Percentiles rank a stretch among this genome's conserved stretches.
Conservation (phyloP, 306 rosid genomes). For the Bauhinia variegata region DNA sequence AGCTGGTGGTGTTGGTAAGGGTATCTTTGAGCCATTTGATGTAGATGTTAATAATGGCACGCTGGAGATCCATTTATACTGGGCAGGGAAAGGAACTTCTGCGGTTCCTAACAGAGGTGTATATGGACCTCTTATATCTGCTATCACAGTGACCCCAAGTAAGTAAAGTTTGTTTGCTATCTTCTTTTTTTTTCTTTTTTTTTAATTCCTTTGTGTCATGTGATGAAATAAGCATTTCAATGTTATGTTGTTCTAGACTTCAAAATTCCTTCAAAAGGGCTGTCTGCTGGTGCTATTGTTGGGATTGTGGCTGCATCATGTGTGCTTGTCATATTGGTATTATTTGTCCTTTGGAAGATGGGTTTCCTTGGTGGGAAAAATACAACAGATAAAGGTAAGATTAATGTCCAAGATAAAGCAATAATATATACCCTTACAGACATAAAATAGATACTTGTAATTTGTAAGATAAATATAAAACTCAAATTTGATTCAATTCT, state of each 20-base stretch:
- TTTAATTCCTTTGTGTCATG: slow-evolving; percentile 5
- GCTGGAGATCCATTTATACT: slow-evolving; percentile 69
- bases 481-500: background rate
- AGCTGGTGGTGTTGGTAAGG: slow-evolving; percentile 70
- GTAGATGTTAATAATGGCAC: slow-evolving; percentile 57
- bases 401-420: slow-evolving; percentile 18
- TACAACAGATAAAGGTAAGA: slow-evolving; percentile 57
- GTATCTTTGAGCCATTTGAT: slow-evolving; percentile 38
- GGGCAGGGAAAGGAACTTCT: slow-evolving; percentile 83
- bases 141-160: slow-evolving; percentile 73
- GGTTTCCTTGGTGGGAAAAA: slow-evolving; percentile 58
- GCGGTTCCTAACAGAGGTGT: slow-evolving; percentile 67
- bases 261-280: slow-evolving; percentile 44
- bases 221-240: slow-evolving; percentile 9
- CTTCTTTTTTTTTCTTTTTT: background rate
- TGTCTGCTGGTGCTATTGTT: slow-evolving; percentile 60
- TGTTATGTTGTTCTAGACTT: slow-evolving; percentile 50
- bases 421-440: too few relatives aligned
- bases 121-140: slow-evolving; percentile 88
- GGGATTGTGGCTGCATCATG: slow-evolving; percentile 66
- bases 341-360: slow-evolving; percentile 47
- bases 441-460: slow-evolving; percentile 3
- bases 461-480: slow-evolving; percentile 19
- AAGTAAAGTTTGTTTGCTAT: slow-evolving; percentile 21
- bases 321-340: slow-evolving; percentile 42